These are phyloP conservation scores for Aeminium ludgeri DNA, from an alignment of 495 filamentous ascomycete genomes.

Conservation along the genomic window DNA sequence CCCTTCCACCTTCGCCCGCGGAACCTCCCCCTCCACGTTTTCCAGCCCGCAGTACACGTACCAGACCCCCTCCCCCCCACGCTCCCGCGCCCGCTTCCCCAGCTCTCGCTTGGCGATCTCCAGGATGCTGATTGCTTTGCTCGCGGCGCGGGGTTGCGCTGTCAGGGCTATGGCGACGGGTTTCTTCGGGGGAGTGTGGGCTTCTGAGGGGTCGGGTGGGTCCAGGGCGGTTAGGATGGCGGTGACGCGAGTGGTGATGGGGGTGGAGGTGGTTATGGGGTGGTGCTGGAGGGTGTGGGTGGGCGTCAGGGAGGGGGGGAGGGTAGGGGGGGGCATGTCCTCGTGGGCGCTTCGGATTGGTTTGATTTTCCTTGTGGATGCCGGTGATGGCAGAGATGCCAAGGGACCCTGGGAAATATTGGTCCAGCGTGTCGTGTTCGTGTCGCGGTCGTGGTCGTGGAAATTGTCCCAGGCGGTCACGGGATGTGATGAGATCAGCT, in stretches of 20 bases:
- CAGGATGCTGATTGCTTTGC: conserved; percentile 46
- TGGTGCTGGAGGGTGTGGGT: background rate
- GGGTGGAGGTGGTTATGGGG: background rate
- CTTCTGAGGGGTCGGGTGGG: background rate
- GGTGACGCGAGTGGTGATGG: background rate
- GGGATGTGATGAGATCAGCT: too few species aligned
- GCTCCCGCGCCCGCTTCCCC: too few species aligned
- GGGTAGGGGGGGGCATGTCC: background rate
- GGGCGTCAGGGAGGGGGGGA: background rate
- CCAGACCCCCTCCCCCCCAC: too few species aligned
- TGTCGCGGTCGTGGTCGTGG: too few species aligned
- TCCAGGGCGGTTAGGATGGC: background rate
- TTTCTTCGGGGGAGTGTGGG: conserved; percentile 8
- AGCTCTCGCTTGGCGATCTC: conserved; percentile 49
- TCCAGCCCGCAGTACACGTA: too few species aligned
- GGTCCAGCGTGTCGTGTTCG: too few species aligned
- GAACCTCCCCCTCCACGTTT: too few species aligned
- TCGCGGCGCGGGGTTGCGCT: conserved; percentile 33
- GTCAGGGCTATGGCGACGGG: conserved; percentile 29
- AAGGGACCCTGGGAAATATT: too few species aligned
- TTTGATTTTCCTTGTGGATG: background rate
- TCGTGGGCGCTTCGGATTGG: background rate
- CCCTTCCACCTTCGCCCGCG: conserved; percentile 16
- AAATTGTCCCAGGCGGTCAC: too few species aligned
- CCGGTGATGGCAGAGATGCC: too few species aligned